Evolutionary conservation across 768 basidiomycete species (phyloP), one percentile per base, ranked within the genome.

Genomic region (Xerocomus brunneocitrinus): DNA sequence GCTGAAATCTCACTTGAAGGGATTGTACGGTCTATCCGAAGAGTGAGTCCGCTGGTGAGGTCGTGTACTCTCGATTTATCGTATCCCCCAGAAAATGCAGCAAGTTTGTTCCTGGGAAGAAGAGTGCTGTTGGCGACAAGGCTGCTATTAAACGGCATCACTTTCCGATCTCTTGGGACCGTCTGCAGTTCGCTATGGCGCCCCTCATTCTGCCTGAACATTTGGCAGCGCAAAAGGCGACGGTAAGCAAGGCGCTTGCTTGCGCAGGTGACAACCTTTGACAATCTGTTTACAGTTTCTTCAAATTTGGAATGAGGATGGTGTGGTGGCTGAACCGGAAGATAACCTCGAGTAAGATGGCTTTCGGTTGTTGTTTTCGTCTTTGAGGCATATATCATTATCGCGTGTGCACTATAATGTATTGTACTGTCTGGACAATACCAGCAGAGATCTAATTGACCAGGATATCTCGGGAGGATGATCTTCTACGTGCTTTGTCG

Each of bases 81-180:
- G 12, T 16, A 13, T 7, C n/a, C 7, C 4, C 4, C 53, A 97
- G 94, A 41, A 98, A 97, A 89, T 93, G 93, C 59, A 76, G 79
- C 43, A 98, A 94, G 70, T 97, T 89, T 65, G 79, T 84, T 4
- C 70, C 84, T 5, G 88, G 88, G 19, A 98, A 98, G 79, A 98
- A 98, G 72, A 91, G 84, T 50, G 83, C 90, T 0, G 67, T 87
- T 3, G 95, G 95, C 1, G 95, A 99, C 68, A 89, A 85, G 63
- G 79, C 88, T 13, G 89, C 85, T 5, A 67, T 74, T 2, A 83
- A 81, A 60, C 81, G 82, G 27, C 74, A 84, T 58, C 81, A 84
- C 2, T 71, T 75, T 38, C 79, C 80, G 6, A 79, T 92, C 36
- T 76, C 79, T 28, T 91, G 91, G 86, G 80, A 83, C 25, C 79